Evolutionary conservation across 2,329 filamentous ascomycete genomes (phyloP).

Genomic region (Hawksworthiomyces lignivorus): DNA sequence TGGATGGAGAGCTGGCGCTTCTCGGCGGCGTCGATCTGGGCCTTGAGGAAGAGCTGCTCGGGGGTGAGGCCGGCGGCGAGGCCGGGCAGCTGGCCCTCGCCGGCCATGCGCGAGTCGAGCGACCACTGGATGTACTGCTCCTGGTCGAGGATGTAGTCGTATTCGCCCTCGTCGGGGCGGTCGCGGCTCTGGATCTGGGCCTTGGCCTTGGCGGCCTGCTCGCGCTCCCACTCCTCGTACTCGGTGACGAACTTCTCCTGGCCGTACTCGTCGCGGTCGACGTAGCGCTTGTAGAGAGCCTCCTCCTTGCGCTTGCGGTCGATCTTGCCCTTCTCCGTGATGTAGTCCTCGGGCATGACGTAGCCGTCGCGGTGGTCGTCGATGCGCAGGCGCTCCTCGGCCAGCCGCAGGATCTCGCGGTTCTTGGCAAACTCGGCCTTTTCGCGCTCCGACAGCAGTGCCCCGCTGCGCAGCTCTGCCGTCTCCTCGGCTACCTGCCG

Average conservation of each 20-base stretch:
- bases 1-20: slow-evolving; percentile 82
- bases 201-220: slow-evolving; percentile 82
- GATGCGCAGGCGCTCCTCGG: slow-evolving; percentile 77
- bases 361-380: slow-evolving; percentile 93
- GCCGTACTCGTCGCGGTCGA: slow-evolving; percentile 79
- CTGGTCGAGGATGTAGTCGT: slow-evolving; percentile 90
- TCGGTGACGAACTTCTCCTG: slow-evolving; percentile 88
- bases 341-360: slow-evolving; percentile 87
- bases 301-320: slow-evolving; percentile 82
- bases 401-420: slow-evolving; percentile 69
- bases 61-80: slow-evolving; percentile 63
- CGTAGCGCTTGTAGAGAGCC: slow-evolving; percentile 81
- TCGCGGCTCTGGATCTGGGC: slow-evolving; percentile 72
- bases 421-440: slow-evolving; percentile 86
- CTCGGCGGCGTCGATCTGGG: slow-evolving; percentile 81
- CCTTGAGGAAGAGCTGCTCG: slow-evolving; percentile 70
- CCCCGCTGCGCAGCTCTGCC: slow-evolving; percentile 69
- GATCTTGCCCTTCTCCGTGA: slow-evolving; percentile 86
- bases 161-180: slow-evolving; percentile 70
- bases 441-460: slow-evolving; percentile 66
- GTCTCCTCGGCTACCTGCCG: slow-evolving; percentile 88
- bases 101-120: slow-evolving; percentile 63
- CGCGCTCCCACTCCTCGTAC: slow-evolving; percentile 91
- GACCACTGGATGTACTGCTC: slow-evolving; percentile 81
- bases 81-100: slow-evolving; percentile 65